Conservation (phyloP, 768 basidiomycete species). For the Mycena chlorophos region DNA sequence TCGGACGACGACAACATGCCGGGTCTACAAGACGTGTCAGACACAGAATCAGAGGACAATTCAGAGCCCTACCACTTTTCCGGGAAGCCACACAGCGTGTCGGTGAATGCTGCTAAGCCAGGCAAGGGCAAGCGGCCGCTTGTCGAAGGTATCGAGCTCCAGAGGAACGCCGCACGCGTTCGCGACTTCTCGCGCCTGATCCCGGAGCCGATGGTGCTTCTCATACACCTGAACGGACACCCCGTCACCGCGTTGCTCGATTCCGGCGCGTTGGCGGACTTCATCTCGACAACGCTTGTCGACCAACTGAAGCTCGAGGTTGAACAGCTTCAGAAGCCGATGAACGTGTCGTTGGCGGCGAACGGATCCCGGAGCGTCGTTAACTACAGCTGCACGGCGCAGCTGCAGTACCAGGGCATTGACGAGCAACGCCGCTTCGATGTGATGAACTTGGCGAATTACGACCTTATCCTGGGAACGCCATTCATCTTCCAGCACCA, state of each 20-base stretch:
- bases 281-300: constrained; percentile 31
- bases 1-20: no score
- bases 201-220: constrained; percentile 27
- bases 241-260: constrained; percentile 31
- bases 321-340: constrained; percentile 27
- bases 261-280: constrained; percentile 32
- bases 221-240: constrained; percentile 27
- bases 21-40: background rate
- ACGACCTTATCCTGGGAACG: constrained; percentile 34
- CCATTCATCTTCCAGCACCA: constrained; percentile 30
- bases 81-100: no score
- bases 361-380: constrained; percentile 32
- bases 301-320: constrained; percentile 28
- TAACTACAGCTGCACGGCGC: constrained; percentile 20
- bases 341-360: constrained; percentile 32
- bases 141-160: constrained; percentile 2
- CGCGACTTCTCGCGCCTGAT: constrained; percentile 11
- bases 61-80: background rate
- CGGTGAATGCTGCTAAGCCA: background rate
- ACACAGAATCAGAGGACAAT: background rate
- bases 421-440: constrained; percentile 26
- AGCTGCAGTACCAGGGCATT: constrained; percentile 29
- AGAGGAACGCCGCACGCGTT: constrained; percentile 10
- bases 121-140: background rate
- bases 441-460: constrained; percentile 31